phyloP scores from a whole-genome alignment of 345 rosid genomes.

The Moringa oleifera region DNA sequence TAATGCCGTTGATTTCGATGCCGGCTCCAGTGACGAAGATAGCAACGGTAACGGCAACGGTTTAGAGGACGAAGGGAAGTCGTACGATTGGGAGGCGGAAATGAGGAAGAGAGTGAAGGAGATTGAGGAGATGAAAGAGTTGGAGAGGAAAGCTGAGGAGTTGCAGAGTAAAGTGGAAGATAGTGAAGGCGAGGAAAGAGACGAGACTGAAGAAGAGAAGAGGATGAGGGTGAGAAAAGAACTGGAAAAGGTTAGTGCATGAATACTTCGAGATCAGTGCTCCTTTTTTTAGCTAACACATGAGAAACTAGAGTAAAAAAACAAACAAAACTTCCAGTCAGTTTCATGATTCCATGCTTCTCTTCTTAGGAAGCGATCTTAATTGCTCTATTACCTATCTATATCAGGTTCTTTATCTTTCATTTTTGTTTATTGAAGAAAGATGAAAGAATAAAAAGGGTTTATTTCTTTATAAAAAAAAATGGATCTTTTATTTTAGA shows the following conservation, averaged over 20 bases:
- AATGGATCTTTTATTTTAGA: neutral
- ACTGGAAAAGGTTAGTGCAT: slow-evolving; percentile 61
- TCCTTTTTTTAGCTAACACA: neutral
- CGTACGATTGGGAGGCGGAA: slow-evolving; percentile 63
- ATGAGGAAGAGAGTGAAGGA: slow-evolving; percentile 73
- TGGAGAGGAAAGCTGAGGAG: slow-evolving; percentile 89
- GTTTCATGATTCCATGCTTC: neutral
- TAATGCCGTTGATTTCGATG: slow-evolving; percentile 71
- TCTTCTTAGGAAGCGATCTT: neutral
- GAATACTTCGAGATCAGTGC: neutral
- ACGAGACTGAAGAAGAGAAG: slow-evolving; percentile 83
- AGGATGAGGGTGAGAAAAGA: slow-evolving; percentile 77
- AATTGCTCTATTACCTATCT: neutral
- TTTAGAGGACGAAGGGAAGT: slow-evolving; percentile 36
- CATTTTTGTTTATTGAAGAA: neutral
- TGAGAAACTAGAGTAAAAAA: neutral
- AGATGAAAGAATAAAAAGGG: neutral
- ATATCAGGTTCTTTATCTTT: too few relatives aligned
- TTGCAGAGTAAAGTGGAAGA: slow-evolving; percentile 53
- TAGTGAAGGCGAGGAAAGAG: slow-evolving; percentile 31
- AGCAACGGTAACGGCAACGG: slow-evolving; percentile 39
- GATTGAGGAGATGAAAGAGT: slow-evolving; percentile 74
- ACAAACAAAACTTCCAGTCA: too few relatives aligned
- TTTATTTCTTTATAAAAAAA: too few relatives aligned
- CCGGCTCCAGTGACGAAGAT: slow-evolving; percentile 52